A percentile compares a stretch with the other conserved stretches of the same genome.
phyloP scores from a whole-genome alignment of 805 yeast species.

The Lachancea meyersii region DNA sequence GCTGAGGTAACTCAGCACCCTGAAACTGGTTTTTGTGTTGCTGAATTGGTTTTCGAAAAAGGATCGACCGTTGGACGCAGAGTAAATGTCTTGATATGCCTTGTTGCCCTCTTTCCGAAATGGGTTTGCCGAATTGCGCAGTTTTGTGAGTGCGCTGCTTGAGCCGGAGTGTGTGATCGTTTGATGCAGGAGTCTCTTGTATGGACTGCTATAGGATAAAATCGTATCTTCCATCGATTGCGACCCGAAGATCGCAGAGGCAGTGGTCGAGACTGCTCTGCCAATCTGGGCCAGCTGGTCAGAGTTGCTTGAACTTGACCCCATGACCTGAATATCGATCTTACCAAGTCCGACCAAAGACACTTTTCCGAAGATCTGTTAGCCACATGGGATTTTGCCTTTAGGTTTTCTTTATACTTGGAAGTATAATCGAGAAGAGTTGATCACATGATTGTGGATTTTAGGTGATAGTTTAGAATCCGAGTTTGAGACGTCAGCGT shows the following conservation, averaged over 20 bases:
- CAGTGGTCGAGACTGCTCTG: conserved; percentile 49
- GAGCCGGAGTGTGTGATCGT: conserved; percentile 22
- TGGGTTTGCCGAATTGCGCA: conserved; percentile 7
- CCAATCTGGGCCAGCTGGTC: conserved; percentile 35
- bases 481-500: too few species aligned
- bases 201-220: conserved; percentile 29
- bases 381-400: neutral
- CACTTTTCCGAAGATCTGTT: neutral
- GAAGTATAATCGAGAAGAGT: neutral
- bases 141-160: conserved; percentile 13
- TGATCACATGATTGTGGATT: neutral
- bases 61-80: conserved; percentile 31
- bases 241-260: conserved; percentile 47
- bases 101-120: conserved; percentile 8
- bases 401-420: neutral
- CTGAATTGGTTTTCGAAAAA: conserved; percentile 35
- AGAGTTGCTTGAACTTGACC: conserved; percentile 13
- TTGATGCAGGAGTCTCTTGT: conserved; percentile 26
- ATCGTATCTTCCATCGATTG: conserved; percentile 32
- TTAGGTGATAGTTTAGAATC: too few species aligned
- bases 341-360: neutral
- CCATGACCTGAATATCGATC: conserved; percentile 1
- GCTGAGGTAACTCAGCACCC: conserved; percentile 48
- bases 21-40: conserved; percentile 38
- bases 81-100: conserved; percentile 28